These are phyloP conservation scores for Senecio squalidus DNA, from an alignment of 140 eudicot species.

Conservation along the genomic window DNA sequence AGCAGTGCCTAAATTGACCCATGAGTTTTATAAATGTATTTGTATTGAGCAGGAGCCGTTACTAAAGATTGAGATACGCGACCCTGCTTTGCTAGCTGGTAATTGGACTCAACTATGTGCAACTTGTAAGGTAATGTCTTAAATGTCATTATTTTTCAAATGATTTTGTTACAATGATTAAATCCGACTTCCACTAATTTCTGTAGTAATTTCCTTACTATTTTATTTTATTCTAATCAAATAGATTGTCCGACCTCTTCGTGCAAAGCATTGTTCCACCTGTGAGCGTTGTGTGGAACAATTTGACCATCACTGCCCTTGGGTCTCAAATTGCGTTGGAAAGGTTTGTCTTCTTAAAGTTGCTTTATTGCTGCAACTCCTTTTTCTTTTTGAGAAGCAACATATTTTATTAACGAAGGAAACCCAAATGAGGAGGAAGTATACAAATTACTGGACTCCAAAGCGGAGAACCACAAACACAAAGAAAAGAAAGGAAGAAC, in stretches of 20 bases:
- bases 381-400: not conserved
- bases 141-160: not conserved
- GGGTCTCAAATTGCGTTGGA: constrained; percentile 96
- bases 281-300: constrained; percentile 99
- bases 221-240: constrained; percentile 2
- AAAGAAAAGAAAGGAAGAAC: too few species aligned
- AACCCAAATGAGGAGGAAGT: too few species aligned
- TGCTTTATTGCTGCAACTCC: not conserved
- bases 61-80: constrained; percentile 64
- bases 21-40: not conserved
- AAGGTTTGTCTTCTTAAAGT: constrained; percentile 48
- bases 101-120: constrained; percentile 98
- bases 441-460: too few species aligned
- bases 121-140: constrained; percentile 82
- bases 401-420: too few species aligned
- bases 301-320: constrained; percentile 98
- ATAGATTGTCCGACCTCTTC: constrained; percentile 92
- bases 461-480: too few species aligned
- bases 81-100: constrained; percentile 92
- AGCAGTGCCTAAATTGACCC: too few species aligned
- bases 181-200: not conserved
- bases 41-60: constrained; percentile 71
- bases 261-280: constrained; percentile 93
- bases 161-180: constrained; percentile 1
- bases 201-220: not conserved